A percentile compares a stretch with the other conserved stretches of the same genome.
Evolutionary conservation across 75 land plant species (phyloP).

Genomic region (Pinus taeda): DNA sequence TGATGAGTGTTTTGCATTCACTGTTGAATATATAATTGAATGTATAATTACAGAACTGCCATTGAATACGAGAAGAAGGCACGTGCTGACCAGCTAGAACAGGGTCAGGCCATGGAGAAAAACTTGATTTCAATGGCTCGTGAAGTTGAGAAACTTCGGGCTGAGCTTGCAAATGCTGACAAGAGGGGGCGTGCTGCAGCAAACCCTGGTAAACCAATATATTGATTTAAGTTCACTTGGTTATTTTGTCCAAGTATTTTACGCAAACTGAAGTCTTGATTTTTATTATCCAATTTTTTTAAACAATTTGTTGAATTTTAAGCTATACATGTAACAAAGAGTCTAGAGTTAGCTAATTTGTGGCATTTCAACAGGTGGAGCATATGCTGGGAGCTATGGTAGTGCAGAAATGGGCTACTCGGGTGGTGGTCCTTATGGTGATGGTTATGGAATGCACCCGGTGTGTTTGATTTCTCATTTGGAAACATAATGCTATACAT

Average conservation of each 20-base stretch:
- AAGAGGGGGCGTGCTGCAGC: conserved; percentile 33
- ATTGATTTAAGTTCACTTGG: not conserved
- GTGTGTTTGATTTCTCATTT: conserved; percentile 14
- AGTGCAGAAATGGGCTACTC: conserved; percentile 39
- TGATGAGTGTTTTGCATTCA: not conserved
- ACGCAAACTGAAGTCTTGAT: not conserved
- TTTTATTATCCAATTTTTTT: not conserved
- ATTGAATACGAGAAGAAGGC: conserved; percentile 78
- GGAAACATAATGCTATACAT: not conserved
- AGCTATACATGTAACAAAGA: no score
- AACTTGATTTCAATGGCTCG: conserved; percentile 77
- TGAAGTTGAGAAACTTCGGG: conserved; percentile 82
- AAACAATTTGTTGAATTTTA: not conserved
- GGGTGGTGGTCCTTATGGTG: conserved; percentile 33
- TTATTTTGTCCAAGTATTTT: not conserved
- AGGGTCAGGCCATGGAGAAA: conserved; percentile 72
- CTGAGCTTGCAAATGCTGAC: conserved; percentile 57
- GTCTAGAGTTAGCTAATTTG: not conserved
- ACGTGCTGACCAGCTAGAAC: conserved; percentile 57
- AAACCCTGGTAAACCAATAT: not conserved
- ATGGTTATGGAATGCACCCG: conserved; percentile 42
- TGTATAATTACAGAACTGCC: conserved; percentile 33
- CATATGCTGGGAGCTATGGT: not conserved
- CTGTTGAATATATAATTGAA: no score
- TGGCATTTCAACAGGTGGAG: not conserved